These are phyloP conservation scores for Rugonectria rugulosa DNA, from an alignment of 2,329 filamentous ascomycete species.

Conservation along the genomic window DNA sequence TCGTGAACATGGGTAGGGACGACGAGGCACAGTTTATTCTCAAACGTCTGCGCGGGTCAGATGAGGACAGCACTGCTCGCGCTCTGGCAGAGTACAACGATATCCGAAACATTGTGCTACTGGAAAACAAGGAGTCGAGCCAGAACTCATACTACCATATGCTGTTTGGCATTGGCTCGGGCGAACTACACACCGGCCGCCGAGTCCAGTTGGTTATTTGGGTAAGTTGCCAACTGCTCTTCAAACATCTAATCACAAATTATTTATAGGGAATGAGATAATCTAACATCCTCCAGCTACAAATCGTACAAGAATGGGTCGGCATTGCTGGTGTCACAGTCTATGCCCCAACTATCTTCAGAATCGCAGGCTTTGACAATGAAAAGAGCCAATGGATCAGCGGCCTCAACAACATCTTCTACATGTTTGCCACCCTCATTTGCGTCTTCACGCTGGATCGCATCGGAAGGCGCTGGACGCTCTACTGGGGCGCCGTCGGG, in stretches of 20 bases:
- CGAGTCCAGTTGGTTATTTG: constrained; percentile 75
- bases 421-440: constrained; percentile 70
- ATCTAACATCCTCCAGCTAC: background rate
- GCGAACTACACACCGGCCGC: constrained; percentile 70
- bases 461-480: constrained; percentile 72
- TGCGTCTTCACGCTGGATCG: constrained; percentile 75
- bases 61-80: constrained; percentile 57
- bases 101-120: constrained; percentile 62
- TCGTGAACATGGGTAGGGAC: constrained; percentile 70
- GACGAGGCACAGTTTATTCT: constrained; percentile 74
- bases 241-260: background rate
- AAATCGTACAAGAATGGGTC: constrained; percentile 6
- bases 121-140: constrained; percentile 64
- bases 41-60: constrained; percentile 66
- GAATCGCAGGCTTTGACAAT: constrained; percentile 70
- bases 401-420: constrained; percentile 60
- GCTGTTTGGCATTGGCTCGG: constrained; percentile 71
- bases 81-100: constrained; percentile 73
- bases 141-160: constrained; percentile 69
- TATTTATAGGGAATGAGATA: too few species aligned
- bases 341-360: constrained; percentile 66
- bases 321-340: constrained; percentile 63
- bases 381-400: constrained; percentile 70
- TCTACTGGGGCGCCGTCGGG: constrained; percentile 72
- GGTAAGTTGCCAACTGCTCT: background rate